These are phyloP conservation scores for Orbilia oligospora DNA, from an alignment of 2,329 filamentous ascomycete genomes.

Conservation along the genomic window DNA sequence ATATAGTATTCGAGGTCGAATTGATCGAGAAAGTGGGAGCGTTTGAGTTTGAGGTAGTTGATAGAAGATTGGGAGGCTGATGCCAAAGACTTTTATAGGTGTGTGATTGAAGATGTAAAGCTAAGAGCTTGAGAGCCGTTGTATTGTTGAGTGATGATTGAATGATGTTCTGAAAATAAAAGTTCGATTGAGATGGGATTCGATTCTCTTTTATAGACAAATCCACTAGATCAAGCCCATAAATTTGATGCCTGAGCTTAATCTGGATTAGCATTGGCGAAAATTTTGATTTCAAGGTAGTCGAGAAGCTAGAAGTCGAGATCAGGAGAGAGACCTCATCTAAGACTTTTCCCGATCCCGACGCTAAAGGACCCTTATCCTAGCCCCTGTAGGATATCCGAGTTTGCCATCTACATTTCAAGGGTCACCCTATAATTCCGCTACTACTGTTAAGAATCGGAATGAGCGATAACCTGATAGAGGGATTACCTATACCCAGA, in stretches of 20 bases:
- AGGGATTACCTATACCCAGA: constrained; percentile 11
- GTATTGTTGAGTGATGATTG: constrained; percentile 38
- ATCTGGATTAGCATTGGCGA: constrained; percentile 19
- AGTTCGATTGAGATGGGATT: constrained; percentile 28
- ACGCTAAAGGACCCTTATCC: constrained; percentile 30
- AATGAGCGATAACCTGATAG: constrained; percentile 31
- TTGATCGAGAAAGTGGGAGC: not conserved
- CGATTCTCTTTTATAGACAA: constrained; percentile 51
- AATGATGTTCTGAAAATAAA: constrained; percentile 47
- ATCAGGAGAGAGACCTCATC: constrained; percentile 26
- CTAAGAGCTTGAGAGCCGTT: constrained; percentile 30
- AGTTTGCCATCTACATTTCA: constrained; percentile 35
- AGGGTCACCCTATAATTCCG: constrained; percentile 5
- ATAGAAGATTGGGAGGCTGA: not conserved
- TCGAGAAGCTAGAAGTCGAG: constrained; percentile 5
- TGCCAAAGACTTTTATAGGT: not conserved
- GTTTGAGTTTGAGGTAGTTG: constrained; percentile 5
- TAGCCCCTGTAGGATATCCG: constrained; percentile 28
- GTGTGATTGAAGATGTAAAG: constrained; percentile 4
- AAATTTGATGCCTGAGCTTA: not conserved
- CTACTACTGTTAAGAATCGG: constrained; percentile 4
- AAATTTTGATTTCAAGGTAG: constrained; percentile 40
- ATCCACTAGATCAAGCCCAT: not conserved
- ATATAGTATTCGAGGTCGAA: not conserved
- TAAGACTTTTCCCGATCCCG: constrained; percentile 57